A percentile compares a stretch with the other conserved stretches of the same genome.
These are phyloP conservation scores for Nigrograna mackinnonii DNA, from an alignment of 2,329 filamentous ascomycete genomes.

Conservation along the genomic window DNA sequence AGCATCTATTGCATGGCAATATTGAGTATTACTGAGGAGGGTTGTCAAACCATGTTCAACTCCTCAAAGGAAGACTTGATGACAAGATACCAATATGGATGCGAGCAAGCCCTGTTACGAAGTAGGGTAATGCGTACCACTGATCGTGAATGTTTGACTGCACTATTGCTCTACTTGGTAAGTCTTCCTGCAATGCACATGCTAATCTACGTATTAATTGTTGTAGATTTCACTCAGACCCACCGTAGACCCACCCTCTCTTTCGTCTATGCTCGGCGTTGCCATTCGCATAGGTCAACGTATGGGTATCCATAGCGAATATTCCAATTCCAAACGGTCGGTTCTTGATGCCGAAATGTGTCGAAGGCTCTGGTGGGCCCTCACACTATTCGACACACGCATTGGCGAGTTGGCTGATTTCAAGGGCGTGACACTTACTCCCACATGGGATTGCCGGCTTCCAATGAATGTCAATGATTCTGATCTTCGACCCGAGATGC, in stretches of 20 bases:
- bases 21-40: conserved; percentile 59
- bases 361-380: conserved; percentile 64
- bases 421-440: conserved; percentile 52
- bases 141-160: conserved; percentile 58
- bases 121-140: conserved; percentile 60
- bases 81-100: conserved; percentile 61
- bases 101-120: conserved; percentile 63
- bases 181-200: conserved; percentile 19
- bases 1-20: conserved; percentile 35
- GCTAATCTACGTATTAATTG: conserved; percentile 24
- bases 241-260: conserved; percentile 47
- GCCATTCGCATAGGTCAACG: conserved; percentile 63
- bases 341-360: conserved; percentile 64
- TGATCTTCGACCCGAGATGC: conserved; percentile 44
- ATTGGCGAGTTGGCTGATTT: conserved; percentile 58
- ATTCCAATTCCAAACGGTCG: conserved; percentile 51
- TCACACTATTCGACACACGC: conserved; percentile 61
- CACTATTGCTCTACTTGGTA: conserved; percentile 59
- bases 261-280: conserved; percentile 61
- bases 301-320: conserved; percentile 64
- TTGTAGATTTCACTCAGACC: conserved; percentile 58
- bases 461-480: conserved; percentile 58
- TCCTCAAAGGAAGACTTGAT: conserved; percentile 56
- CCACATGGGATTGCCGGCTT: conserved; percentile 49
- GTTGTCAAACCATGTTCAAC: conserved; percentile 57